phyloP scores from a whole-genome alignment of 495 filamentous ascomycete species.

The Clohesyomyces aquaticus region DNA sequence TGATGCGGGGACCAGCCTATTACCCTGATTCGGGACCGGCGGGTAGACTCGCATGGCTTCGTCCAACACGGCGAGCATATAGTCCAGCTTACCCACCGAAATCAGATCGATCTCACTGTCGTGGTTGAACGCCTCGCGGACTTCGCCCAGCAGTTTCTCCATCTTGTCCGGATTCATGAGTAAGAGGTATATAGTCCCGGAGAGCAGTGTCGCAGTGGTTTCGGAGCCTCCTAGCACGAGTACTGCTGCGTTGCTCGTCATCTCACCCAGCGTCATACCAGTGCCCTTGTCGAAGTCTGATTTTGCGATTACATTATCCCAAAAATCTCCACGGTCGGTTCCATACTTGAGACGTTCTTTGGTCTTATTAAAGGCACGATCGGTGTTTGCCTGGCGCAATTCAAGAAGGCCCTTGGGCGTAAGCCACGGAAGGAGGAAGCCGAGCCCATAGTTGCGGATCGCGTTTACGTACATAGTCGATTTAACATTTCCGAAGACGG shows the following conservation, averaged over 20 bases:
- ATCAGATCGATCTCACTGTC: conserved; percentile 58
- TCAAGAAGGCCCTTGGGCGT: conserved; percentile 11
- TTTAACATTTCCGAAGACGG: conserved; percentile 51
- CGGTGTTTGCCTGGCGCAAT: not conserved
- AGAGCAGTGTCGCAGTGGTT: conserved; percentile 63
- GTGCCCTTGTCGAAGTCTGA: conserved; percentile 29
- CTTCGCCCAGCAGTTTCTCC: conserved; percentile 54
- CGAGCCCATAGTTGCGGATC: conserved; percentile 2
- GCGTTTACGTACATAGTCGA: not conserved
- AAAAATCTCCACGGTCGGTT: conserved; percentile 34
- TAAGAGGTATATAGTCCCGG: conserved; percentile 57
- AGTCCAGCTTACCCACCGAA: conserved; percentile 54
- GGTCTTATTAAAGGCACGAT: conserved; percentile 28
- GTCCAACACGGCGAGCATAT: conserved; percentile 60
- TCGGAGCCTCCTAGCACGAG: conserved; percentile 51
- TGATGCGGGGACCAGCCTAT: conserved; percentile 51
- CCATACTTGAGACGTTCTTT: conserved; percentile 38
- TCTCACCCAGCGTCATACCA: conserved; percentile 18
- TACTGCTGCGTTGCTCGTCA: conserved; percentile 24
- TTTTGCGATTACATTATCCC: conserved; percentile 19
- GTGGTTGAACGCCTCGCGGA: conserved; percentile 55
- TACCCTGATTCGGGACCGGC: conserved; percentile 55
- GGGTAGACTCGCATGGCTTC: conserved; percentile 65
- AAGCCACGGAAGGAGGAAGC: not conserved
- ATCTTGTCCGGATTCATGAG: conserved; percentile 52